These are phyloP conservation scores for Lachancea thermotolerans DNA, from an alignment of 805 yeast species.

Conservation along the genomic window DNA sequence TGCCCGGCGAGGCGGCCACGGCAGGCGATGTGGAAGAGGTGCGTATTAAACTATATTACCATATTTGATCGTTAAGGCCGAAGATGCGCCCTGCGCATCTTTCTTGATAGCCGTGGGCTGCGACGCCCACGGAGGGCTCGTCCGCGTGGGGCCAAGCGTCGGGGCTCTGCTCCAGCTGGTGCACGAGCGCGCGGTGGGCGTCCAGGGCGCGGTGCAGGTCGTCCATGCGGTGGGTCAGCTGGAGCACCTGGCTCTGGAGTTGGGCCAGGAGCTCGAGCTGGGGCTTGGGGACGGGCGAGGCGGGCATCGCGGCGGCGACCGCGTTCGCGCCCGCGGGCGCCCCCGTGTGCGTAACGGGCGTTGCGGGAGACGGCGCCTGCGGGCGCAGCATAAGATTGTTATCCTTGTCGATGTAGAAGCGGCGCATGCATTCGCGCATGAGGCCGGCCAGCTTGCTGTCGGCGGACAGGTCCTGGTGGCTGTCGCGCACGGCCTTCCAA, in stretches of 20 bases:
- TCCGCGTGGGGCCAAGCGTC: not conserved
- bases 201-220: slow-evolving; percentile 1
- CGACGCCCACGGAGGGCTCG: not conserved
- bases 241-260: not conserved
- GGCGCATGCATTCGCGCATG: slow-evolving; percentile 1
- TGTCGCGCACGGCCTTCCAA: slow-evolving; percentile 6
- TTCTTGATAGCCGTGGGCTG: not conserved
- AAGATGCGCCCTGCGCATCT: not conserved
- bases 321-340: not conserved
- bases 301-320: not conserved
- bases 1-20: no score
- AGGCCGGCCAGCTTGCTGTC: not conserved
- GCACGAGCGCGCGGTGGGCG: not conserved
- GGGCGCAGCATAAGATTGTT: slow-evolving; percentile 6
- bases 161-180: not conserved
- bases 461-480: not conserved
- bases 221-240: not conserved
- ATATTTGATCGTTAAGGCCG: not conserved
- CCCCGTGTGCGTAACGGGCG: not conserved
- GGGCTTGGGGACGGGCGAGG: not conserved
- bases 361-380: not conserved
- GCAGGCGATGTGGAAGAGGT: no score
- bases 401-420: slow-evolving; percentile 7
- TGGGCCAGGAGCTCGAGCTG: not conserved
- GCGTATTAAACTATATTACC: not conserved